Evolutionary conservation across 2,329 filamentous ascomycete genomes (phyloP), one percentile per base, ranked within the genome.

Genomic region (Colletotrichum costaricense): DNA sequence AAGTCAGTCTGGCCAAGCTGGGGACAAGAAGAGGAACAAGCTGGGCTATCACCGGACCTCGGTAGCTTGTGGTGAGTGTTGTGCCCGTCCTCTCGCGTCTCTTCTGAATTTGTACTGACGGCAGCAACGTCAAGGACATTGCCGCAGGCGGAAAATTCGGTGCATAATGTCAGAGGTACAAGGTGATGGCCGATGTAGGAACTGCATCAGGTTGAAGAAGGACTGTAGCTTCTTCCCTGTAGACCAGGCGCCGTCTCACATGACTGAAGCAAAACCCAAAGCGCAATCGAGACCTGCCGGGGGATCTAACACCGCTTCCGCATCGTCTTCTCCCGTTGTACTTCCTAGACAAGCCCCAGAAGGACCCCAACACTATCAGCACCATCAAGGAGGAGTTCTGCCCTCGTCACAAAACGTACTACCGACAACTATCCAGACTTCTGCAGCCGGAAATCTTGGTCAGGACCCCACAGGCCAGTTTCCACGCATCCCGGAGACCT

Each of bases 31-130:
- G 74, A 91, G 95, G 80, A 98, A 98, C 83, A 98, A 97, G 84
- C 88, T 98, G 74, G 96, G 96, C 52, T 98, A 98, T 81, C 96
- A 98, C 85, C 91, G 96, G 79, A 98, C 95, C 46, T 97, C 95
- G 57, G 94, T 98, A 78, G 97, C 96, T 77, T 98, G 96, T 86
- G 93, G 96, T 98, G 89, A 90, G 95, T 91, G 54, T 63, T 76
- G 62, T 59, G 62, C 58, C 35, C 42, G 63, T 58, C 58, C 14
- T 52, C 58, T 52, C 64, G 30, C 30, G 7, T 68, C 19, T 56
- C 67, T 30, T 46, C 55, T 56, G 22, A 26, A 62, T 14, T n/a
- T 46, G 30, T 69, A 26, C 42, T 77, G 56, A 67, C 55, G 55
- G 22, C 24, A 19, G n/a, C 4, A 8, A 59, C 14, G 30, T 33